Percentiles rank a stretch among this genome's conserved stretches.
phyloP scores from a whole-genome alignment of 495 filamentous ascomycete species.

The Aspergillus hancockii region DNA sequence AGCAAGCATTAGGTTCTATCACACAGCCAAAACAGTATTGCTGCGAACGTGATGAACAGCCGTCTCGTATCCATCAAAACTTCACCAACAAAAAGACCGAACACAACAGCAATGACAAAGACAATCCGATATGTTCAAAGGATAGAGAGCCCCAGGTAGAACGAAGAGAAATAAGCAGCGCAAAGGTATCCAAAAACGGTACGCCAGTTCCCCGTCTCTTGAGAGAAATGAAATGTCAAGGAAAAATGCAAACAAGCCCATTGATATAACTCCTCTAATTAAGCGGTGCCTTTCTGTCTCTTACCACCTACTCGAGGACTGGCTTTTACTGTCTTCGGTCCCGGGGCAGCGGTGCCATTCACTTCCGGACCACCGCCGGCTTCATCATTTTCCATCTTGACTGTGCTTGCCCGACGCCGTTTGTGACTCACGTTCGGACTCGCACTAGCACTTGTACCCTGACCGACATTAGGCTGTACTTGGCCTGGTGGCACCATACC shows the following conservation, averaged over 20 bases:
- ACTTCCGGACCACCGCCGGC: conserved; percentile 41
- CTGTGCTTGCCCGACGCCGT: conserved; percentile 71
- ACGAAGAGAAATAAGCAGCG: conserved; percentile 26
- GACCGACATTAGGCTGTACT: conserved; percentile 57
- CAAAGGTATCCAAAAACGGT: conserved; percentile 34
- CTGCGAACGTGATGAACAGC: conserved; percentile 9
- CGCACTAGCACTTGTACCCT: conserved; percentile 77
- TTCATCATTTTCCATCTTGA: conserved; percentile 75
- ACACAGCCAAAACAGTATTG: conserved; percentile 11
- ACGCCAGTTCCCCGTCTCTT: conserved; percentile 38
- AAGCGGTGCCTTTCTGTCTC: conserved; percentile 52
- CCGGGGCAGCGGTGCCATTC: conserved; percentile 46
- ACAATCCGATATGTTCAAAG: conserved; percentile 26
- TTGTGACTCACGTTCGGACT: conserved; percentile 81
- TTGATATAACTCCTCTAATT: conserved; percentile 15
- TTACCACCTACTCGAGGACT: conserved; percentile 57
- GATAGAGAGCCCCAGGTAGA: conserved; percentile 23
- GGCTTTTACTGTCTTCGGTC: conserved; percentile 53
- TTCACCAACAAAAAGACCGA: conserved; percentile 10
- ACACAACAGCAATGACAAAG: conserved; percentile 22
- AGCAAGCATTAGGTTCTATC: not conserved
- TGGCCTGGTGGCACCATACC: conserved; percentile 76
- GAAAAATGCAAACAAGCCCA: conserved; percentile 16
- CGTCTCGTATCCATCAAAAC: conserved; percentile 21
- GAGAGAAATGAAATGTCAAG: conserved; percentile 22